Conservation (phyloP, 2,329 filamentous ascomycete genomes). For the Paecilomyces formosus region DNA sequence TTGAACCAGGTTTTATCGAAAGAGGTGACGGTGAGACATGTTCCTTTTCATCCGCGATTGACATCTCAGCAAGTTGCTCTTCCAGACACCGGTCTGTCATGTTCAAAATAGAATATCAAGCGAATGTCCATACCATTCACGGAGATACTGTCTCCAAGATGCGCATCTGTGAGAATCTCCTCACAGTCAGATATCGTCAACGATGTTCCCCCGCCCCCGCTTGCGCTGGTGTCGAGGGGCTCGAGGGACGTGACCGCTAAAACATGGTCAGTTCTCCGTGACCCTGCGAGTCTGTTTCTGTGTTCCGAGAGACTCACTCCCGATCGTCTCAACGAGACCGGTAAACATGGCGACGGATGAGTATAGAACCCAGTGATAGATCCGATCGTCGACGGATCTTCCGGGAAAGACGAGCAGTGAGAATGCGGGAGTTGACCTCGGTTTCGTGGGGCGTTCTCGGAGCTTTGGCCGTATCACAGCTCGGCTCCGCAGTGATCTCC, state of each 20-base stretch:
- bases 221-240: slow-evolving; percentile 64
- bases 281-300: slow-evolving; percentile 8
- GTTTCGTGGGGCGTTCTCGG: slow-evolving; percentile 12
- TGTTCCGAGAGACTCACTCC: slow-evolving; percentile 56
- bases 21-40: slow-evolving; percentile 85
- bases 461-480: background rate
- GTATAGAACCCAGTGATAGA: slow-evolving; percentile 5
- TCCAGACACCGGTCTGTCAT: background rate
- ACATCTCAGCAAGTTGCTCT: background rate
- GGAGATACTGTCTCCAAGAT: slow-evolving; percentile 87
- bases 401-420: background rate
- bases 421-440: slow-evolving; percentile 6
- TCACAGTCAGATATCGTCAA: slow-evolving; percentile 74
- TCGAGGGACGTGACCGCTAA: slow-evolving; percentile 77
- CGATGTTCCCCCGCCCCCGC: slow-evolving; percentile 72
- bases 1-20: slow-evolving; percentile 64
- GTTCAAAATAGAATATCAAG: background rate
- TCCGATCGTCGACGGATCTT: background rate
- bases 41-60: slow-evolving; percentile 38
- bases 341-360: slow-evolving; percentile 68
- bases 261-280: slow-evolving; percentile 21
- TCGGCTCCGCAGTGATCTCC: background rate
- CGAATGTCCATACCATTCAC: slow-evolving; percentile 61
- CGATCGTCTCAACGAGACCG: slow-evolving; percentile 85
- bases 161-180: slow-evolving; percentile 72